Evolutionary conservation across 1,139 yeast genomes (phyloP), one percentile per base, ranked within the genome.

Genomic region (Zygosaccharomyces pseudobailii): DNA sequence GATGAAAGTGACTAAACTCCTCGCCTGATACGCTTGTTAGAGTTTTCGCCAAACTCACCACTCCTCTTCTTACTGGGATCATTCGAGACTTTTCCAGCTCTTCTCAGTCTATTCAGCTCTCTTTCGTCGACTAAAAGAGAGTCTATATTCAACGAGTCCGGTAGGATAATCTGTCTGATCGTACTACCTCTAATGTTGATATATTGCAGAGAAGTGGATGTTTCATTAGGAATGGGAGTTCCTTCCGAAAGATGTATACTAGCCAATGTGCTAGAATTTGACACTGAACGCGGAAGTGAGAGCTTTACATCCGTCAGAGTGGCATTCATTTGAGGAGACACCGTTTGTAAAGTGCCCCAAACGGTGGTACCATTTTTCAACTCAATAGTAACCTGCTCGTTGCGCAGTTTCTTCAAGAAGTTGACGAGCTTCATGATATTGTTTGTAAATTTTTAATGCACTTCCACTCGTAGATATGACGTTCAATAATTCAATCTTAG

Each of bases 241-340:
- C 53, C 54, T 20, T 55, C 55, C 6, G 59, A 48, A 37, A 63
- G 43, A 45, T 58, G 61, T 10, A 62, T 46, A 23, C 61, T 52
- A 3, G 66, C 62, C 46, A 61, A 36, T 0, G 67, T 63, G 40
- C 46, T 45, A 7, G 58, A 48, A 22, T 40, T 49, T 3, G 47
- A 40, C 20, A 33, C 30, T 4, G 48, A 39, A 19, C 41, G 40
- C 20, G 67, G 64, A 5, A 63, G 48, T 3, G 66, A 53, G 8
- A 63, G 50, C 37, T 84, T 87, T 48, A 88, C 94, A 55, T 85
- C 87, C 57, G 87, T 84, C 56, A 92, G 69, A 5, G 90, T 82
- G 38, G 94, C 82, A 69, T 92, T 92, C 98, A 92, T 92, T 56
- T 87, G 80, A 30, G 97, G 96, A 4, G 95, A 77, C 37, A 95